phyloP scores from a whole-genome alignment of 306 rosid genomes.

The Quercus glauca region DNA sequence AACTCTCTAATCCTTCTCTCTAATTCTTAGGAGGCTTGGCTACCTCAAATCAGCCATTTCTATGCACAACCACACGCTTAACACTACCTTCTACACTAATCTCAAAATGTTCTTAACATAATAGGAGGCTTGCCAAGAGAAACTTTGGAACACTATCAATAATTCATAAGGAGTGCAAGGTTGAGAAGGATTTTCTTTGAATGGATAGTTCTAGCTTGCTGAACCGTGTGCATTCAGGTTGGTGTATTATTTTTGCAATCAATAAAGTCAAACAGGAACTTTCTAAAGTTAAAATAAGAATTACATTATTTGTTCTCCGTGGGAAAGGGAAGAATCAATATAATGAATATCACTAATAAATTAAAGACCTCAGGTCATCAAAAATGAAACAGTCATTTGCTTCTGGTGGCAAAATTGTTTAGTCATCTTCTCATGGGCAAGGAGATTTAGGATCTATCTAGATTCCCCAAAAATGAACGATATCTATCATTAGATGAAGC shows the following conservation, averaged over 20 bases:
- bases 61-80: too few species aligned
- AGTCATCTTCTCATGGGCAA: not conserved
- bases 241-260: not conserved
- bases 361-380: not conserved
- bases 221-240: not conserved
- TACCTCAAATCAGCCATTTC: too few species aligned
- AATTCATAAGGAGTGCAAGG: not conserved
- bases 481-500: not conserved
- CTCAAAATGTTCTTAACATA: too few species aligned
- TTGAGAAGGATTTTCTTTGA: not conserved
- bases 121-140: not conserved
- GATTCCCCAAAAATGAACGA: not conserved
- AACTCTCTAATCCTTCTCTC: too few species aligned
- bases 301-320: not conserved
- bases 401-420: not conserved
- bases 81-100: too few species aligned
- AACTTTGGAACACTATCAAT: not conserved
- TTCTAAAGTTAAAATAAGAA: not conserved
- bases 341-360: not conserved
- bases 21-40: too few species aligned
- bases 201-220: not conserved
- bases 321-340: not conserved
- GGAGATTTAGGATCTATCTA: not conserved
- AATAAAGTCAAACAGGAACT: not conserved
- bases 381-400: not conserved